Evolutionary conservation across 2,329 filamentous ascomycete species (phyloP), one percentile per base, ranked within the genome.

Genomic region (Emergomyces pasteurianus): DNA sequence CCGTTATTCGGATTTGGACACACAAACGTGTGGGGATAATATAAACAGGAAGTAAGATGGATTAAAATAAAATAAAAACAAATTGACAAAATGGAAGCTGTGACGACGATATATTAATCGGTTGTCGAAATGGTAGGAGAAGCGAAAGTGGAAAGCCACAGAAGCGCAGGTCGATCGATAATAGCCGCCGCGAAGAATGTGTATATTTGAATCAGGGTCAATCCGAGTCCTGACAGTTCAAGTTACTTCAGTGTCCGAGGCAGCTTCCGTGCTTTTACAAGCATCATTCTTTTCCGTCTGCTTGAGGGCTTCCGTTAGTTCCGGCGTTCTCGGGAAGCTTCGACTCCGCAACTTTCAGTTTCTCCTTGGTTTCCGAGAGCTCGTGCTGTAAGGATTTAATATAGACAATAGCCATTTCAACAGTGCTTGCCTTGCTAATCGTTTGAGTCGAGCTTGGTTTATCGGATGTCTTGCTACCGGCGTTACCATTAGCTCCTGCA

Each of bases 371-470:
- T 40, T 84, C 82, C 2, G 80, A 82, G 18, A 90, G 77, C 70
- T 95, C 88, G 67, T 83, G 78, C 74, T 95, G 86, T 63, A 99
- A 75, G 63, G 86, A 82, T 74, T 90, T 92, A 76, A 99, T 96
- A 71, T 97, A 96, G 61, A 92, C 87, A 68, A 97, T 97, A 1
- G 94, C 94, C 75, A 89, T 86, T 75, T 99, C 94, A n/a, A 99
- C 94, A 0, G 95, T 96, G 67, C 89, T 95, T 1, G 94, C 94
- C 73, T 97, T 99, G 75, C 91, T 96, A 69, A 87, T 91, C 38
- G 88, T 85, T 58, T 84, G 81, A 12, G 75, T 78, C 9, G 67
- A 63, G 77, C 74, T 61, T 75, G 75, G 64, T 80, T 80, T 57
- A 72, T 74, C 34, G 64, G 70, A 31, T 70, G 46, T 26, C 12